These are phyloP conservation scores for Podospora didyma DNA, from an alignment of 495 filamentous ascomycete genomes.

Conservation along the genomic window DNA sequence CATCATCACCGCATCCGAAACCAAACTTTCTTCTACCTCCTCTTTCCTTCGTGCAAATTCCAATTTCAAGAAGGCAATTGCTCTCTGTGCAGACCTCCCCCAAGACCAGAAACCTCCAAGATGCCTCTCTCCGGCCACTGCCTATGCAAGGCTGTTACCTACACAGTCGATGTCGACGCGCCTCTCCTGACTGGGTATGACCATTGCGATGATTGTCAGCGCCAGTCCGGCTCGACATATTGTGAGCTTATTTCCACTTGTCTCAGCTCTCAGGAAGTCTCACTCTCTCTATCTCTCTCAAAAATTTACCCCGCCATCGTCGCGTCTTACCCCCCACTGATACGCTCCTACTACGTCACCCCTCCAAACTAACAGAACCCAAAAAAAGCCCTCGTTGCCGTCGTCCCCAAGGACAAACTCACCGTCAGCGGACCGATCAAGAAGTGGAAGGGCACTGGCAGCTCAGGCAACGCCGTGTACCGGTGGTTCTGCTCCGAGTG, in stretches of 20 bases:
- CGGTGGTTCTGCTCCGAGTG: conserved; percentile 67
- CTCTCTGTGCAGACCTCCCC: not conserved
- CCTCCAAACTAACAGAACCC: not conserved
- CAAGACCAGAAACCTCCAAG: conserved; percentile 21
- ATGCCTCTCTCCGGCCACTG: conserved; percentile 68
- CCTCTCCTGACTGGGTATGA: conserved; percentile 59
- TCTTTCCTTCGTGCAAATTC: not conserved
- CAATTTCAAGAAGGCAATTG: not conserved
- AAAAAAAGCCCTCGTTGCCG: conserved; percentile 56
- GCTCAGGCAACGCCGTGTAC: conserved; percentile 56
- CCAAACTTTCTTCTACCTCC: no score
- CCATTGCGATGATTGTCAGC: conserved; percentile 71
- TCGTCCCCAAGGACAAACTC: conserved; percentile 60
- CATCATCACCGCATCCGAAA: not conserved
- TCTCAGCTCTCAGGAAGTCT: not conserved
- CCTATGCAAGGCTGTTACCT: conserved; percentile 66
- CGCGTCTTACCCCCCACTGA: not conserved
- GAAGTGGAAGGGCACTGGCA: conserved; percentile 52
- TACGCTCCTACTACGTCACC: not conserved
- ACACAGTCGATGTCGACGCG: conserved; percentile 51
- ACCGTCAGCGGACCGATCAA: conserved; percentile 60
- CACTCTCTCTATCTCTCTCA: no score
- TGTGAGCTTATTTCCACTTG: conserved; percentile 39
- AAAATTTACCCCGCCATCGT: not conserved
- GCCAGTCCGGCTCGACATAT: conserved; percentile 64